Evolutionary conservation across 768 basidiomycete species (phyloP).

Genomic region (Kwoniella sp.): DNA sequence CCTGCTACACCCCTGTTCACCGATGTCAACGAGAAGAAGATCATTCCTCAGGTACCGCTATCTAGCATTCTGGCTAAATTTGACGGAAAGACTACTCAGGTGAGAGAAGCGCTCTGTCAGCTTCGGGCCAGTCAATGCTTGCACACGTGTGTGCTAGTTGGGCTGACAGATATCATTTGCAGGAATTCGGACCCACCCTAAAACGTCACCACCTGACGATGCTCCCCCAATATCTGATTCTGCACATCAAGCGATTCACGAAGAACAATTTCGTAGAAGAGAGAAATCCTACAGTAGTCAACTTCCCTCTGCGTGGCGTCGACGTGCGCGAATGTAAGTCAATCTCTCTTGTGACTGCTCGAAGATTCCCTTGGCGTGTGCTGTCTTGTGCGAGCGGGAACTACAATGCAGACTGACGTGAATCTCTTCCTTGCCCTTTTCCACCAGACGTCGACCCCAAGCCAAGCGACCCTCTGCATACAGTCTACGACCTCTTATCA

Average conservation of each 20-base stretch:
- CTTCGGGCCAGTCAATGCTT: constrained; percentile 19
- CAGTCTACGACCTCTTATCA: constrained; percentile 89
- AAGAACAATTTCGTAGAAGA: constrained; percentile 97
- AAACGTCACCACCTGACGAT: constrained; percentile 86
- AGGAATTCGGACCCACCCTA: constrained; percentile 82
- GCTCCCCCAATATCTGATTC: constrained; percentile 87
- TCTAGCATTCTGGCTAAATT: constrained; percentile 89
- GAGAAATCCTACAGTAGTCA: constrained; percentile 98
- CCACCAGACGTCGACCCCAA: constrained; percentile 74
- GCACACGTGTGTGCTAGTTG: neutral
- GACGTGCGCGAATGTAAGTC: constrained; percentile 88
- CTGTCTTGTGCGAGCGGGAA: neutral
- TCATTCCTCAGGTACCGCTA: constrained; percentile 95
- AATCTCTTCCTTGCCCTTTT: neutral
- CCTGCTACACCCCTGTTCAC: constrained; percentile 98
- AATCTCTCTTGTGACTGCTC: no score
- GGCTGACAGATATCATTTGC: constrained; percentile 13
- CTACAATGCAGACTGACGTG: no score
- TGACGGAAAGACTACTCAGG: constrained; percentile 87
- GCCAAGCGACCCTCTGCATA: constrained; percentile 63
- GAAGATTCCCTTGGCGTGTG: neutral
- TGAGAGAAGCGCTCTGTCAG: no score
- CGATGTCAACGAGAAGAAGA: constrained; percentile 94
- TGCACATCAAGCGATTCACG: constrained; percentile 95
- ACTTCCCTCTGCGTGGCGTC: constrained; percentile 89